These are phyloP conservation scores for Canavalia ensiformis DNA, from an alignment of 306 rosid genomes.

Conservation along the genomic window DNA sequence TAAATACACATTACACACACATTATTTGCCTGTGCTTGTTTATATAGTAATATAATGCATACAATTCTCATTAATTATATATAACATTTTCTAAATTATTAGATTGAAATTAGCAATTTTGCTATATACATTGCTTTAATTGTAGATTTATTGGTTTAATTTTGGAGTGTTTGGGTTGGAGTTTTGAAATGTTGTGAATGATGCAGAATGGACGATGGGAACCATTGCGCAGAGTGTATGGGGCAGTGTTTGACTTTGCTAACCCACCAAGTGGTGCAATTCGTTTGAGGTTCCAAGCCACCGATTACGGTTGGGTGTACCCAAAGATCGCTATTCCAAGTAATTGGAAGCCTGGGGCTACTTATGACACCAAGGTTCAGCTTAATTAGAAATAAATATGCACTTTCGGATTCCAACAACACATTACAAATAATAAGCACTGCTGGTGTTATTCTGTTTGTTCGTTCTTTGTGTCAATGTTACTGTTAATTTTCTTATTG, in stretches of 20 bases:
- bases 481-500: no score
- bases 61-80: no score
- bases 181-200: conserved; percentile 7
- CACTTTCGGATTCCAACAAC: neutral
- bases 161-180: neutral
- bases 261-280: conserved; percentile 67
- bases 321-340: conserved; percentile 57
- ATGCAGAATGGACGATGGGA: conserved; percentile 67
- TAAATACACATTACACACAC: no score
- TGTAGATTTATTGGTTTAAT: no score
- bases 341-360: conserved; percentile 65
- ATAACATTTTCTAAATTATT: no score
- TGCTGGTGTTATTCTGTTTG: neutral
- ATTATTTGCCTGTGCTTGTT: no score
- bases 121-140: no score
- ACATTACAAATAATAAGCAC: neutral
- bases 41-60: no score
- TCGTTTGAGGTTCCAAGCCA: conserved; percentile 62
- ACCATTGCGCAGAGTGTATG: conserved; percentile 62
- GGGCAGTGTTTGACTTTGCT: conserved; percentile 71
- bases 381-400: conserved; percentile 9
- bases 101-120: no score
- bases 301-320: conserved; percentile 51
- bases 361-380: conserved; percentile 60
- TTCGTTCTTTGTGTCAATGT: neutral